Conservation (phyloP, 2,329 filamentous ascomycete genomes). For the Daldinia sp. region DNA sequence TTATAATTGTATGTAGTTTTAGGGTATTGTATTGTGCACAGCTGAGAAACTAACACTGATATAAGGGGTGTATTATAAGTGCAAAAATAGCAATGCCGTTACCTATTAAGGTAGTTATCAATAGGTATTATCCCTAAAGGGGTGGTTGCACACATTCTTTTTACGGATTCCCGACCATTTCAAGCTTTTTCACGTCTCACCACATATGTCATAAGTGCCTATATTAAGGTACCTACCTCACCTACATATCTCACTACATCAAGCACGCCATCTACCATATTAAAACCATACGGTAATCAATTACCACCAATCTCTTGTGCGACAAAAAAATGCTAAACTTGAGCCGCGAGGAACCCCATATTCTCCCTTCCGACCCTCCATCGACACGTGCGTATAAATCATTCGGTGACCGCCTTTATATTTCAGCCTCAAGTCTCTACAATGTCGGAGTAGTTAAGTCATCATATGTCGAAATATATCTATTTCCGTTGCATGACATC, state of each 20-base stretch:
- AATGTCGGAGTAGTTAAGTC: background rate
- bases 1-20: no score
- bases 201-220: background rate
- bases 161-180: background rate
- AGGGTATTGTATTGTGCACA: no score
- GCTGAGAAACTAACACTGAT: no score
- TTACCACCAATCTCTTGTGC: background rate
- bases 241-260: background rate
- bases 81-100: constrained; percentile 29
- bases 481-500: no score
- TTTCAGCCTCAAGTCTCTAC: no score
- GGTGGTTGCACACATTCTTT: background rate
- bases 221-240: no score
- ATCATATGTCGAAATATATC: background rate
- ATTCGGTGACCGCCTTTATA: no score
- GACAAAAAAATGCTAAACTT: background rate
- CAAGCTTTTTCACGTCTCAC: background rate
- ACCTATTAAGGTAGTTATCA: background rate
- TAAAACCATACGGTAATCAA: background rate
- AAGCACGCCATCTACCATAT: background rate
- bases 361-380: background rate
- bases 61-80: no score
- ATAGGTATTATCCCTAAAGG: background rate
- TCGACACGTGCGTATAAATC: background rate
- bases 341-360: background rate